Evolutionary conservation across 2,329 filamentous ascomycete genomes (phyloP).

Genomic region (Neospermospora avenae): DNA sequence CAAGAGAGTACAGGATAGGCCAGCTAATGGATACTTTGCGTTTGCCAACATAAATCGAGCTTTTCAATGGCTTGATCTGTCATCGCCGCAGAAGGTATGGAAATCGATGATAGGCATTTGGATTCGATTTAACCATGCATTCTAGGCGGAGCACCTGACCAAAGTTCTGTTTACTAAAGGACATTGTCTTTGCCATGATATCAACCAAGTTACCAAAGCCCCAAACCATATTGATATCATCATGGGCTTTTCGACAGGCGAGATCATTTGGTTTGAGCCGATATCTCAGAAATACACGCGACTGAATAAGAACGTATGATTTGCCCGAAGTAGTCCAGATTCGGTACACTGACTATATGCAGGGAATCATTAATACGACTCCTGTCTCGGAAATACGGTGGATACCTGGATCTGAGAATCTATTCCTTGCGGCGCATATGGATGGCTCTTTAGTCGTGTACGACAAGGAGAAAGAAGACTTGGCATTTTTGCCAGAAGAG

Average conservation of each 20-base stretch:
- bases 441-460: constrained; percentile 91
- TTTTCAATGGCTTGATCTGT: constrained; percentile 93
- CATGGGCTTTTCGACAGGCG: constrained; percentile 93
- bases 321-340: background rate
- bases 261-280: constrained; percentile 98
- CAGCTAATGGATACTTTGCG: constrained; percentile 75
- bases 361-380: constrained; percentile 83
- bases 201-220: constrained; percentile 80
- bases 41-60: constrained; percentile 96
- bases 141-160: constrained; percentile 79
- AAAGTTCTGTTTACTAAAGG: constrained; percentile 98
- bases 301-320: constrained; percentile 87
- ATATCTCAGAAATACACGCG: constrained; percentile 94
- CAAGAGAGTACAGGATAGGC: constrained; percentile 77
- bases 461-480: constrained; percentile 95
- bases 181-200: constrained; percentile 90
- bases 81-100: constrained; percentile 63
- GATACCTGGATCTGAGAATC: constrained; percentile 89
- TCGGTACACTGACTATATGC: constrained; percentile 16
- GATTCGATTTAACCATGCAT: constrained; percentile 28
- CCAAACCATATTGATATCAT: constrained; percentile 81
- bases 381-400: constrained; percentile 85
- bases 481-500: constrained; percentile 70
- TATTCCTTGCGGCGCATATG: constrained; percentile 89
- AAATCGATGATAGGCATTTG: background rate